Base-by-base conservation (phyloP, 1,284 basidiomycete genomes). In the Boletus coffeatus region DNA sequence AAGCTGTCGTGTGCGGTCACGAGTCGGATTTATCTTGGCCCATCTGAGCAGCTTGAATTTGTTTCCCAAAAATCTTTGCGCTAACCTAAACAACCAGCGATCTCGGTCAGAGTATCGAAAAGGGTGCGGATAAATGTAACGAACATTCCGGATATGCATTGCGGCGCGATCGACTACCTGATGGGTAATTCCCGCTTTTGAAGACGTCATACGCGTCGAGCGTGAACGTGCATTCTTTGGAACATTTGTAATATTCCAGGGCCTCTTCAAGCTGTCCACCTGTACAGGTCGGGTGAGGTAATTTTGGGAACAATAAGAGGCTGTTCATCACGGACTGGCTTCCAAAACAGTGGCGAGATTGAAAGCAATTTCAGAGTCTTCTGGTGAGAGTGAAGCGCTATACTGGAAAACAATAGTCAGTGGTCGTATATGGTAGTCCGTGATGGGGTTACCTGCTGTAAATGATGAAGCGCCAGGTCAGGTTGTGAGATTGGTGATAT, bases 351-450 rank as follows among this genome's bases (percentile, higher is more conserved):
- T 93, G 34, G 91, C 95, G 61, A 96, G 83, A 78, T 96, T 97
- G 82, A 95, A 97, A 37, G 93, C 90, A 73, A 96, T 94, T 77
- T 98, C 95, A 70, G 93, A 88, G 79, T 97, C 95, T 72, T 95
- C 90, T 43, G 95, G 95, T 56, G 91, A 85, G 66, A 97, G 84
- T 41, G 88, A 87, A 43, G 90, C 83, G 95, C 94, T 69, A 92
- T 88, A 66, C 94, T 96, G 75, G 75, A 70, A 69, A 66, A 67
- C 64, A 69, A 71, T 73, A 72, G 61, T 69, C 61, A 72, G 69
- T 72, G 68, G 63, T 67, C 68, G 60, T 64, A 67, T 67, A 68
- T 69, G 68, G 68, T 65, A 69, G 63, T 62, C 32, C 58, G 29
- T 61, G 63, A 41, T 60, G 21, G 62, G 61, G 67, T 63, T 64